Evolutionary conservation across 345 rosid species (phyloP).

Genomic region (Eucalyptus fibrosa): DNA sequence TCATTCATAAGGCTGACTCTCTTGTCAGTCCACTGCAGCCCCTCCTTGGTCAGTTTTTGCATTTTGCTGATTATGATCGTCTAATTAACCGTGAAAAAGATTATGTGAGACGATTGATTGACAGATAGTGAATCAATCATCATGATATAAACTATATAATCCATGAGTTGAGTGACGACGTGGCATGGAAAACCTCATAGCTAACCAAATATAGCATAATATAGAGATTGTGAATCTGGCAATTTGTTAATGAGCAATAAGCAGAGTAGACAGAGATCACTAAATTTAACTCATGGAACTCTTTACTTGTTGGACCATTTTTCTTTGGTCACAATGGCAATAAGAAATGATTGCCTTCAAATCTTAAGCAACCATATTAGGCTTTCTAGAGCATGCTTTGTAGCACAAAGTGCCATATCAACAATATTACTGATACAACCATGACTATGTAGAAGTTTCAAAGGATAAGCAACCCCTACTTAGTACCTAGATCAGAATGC

Average conservation of each 20-base stretch:
- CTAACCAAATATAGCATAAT: not conserved
- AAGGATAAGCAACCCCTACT: not conserved
- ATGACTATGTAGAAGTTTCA: not conserved
- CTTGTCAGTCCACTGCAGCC: slow-evolving; percentile 84
- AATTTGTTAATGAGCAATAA: not conserved
- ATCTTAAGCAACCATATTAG: not conserved
- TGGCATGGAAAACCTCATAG: not conserved
- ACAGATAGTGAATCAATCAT: not conserved
- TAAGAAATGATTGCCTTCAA: not conserved
- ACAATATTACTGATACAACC: not conserved
- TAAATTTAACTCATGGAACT: not conserved
- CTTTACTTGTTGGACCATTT: not conserved
- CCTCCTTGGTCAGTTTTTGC: slow-evolving; percentile 83
- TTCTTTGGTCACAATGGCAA: not conserved
- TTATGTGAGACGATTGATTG: not conserved
- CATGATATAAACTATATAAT: not conserved
- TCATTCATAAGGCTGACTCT: slow-evolving; percentile 89
- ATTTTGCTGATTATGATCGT: slow-evolving; percentile 72
- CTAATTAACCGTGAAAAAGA: slow-evolving; percentile 15
- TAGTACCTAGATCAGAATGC: not conserved
- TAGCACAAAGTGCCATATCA: not conserved
- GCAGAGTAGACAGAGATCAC: not conserved
- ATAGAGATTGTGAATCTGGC: not conserved
- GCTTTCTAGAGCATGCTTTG: not conserved
- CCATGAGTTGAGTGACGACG: not conserved